These are phyloP conservation scores for Penicillium silybi DNA, from an alignment of 495 filamentous ascomycete genomes.

Conservation along the genomic window DNA sequence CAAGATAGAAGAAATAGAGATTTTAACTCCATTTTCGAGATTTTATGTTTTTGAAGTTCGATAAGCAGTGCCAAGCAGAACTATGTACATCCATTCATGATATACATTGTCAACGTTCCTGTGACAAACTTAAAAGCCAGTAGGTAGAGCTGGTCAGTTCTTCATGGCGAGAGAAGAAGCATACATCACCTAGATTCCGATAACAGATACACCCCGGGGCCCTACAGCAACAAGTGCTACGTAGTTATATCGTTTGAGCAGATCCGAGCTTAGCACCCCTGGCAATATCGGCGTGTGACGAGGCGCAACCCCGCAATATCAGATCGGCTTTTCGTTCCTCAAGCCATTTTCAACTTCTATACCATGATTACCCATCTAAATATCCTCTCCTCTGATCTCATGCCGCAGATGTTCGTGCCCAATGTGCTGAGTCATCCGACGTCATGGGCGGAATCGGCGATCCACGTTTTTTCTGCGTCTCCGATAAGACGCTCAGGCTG, in stretches of 20 bases:
- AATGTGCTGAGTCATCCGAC: constrained; percentile 28
- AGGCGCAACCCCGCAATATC: background rate
- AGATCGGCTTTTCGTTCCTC: background rate
- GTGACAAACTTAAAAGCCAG: background rate
- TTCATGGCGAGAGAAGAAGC: no score
- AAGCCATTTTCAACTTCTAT: background rate
- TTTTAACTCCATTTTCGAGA: background rate
- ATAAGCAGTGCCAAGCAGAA: background rate
- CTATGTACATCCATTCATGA: background rate
- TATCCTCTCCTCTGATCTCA: background rate
- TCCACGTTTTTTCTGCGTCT: constrained; percentile 9
- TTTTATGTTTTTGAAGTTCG: background rate
- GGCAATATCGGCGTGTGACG: background rate
- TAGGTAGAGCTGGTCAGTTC: no score
- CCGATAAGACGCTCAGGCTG: background rate
- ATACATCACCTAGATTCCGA: background rate
- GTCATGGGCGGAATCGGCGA: constrained; percentile 16
- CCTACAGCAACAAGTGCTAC: background rate
- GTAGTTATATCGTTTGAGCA: background rate
- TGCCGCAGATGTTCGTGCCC: background rate
- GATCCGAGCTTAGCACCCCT: background rate
- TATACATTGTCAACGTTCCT: background rate
- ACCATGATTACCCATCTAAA: background rate
- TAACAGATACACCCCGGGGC: no score
- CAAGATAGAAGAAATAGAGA: constrained; percentile 8